These are phyloP conservation scores for Aureobasidium lini DNA, from an alignment of 2,329 filamentous ascomycete species.

Conservation along the genomic window DNA sequence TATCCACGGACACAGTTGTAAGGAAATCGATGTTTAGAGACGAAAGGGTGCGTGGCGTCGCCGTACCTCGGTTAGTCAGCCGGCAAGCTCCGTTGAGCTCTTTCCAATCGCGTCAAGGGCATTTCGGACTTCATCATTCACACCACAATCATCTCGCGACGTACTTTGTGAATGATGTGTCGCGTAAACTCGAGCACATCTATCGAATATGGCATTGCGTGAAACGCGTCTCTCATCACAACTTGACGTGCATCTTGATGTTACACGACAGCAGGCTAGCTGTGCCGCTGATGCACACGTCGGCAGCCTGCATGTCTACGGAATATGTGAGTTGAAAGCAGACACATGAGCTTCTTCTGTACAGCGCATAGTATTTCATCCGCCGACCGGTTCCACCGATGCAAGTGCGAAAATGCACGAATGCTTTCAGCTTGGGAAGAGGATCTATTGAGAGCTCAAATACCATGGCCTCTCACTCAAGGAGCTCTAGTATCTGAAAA, in stretches of 20 bases:
- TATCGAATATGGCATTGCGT: background rate
- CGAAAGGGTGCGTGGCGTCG: no score
- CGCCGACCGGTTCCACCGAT: no score
- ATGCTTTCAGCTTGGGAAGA: no score
- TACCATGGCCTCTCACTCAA: background rate
- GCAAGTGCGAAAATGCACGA: no score
- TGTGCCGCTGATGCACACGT: background rate
- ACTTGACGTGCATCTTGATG: background rate
- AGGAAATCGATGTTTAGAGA: no score
- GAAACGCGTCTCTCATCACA: background rate
- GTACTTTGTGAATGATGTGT: background rate
- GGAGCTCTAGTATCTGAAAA: no score
- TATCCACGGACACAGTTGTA: no score
- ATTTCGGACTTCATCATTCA: background rate
- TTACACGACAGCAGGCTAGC: slow-evolving; percentile 2
- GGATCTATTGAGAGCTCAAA: no score
- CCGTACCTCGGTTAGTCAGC: no score
- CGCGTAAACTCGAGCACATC: background rate
- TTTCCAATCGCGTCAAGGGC: background rate
- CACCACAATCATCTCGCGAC: background rate
- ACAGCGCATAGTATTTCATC: no score
- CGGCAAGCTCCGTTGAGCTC: background rate
- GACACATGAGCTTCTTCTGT: no score
- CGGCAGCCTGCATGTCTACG: background rate
- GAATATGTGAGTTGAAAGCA: no score